Conservation (phyloP, 768 basidiomycete genomes). For the Cystobasidiopsis lactophilus region DNA sequence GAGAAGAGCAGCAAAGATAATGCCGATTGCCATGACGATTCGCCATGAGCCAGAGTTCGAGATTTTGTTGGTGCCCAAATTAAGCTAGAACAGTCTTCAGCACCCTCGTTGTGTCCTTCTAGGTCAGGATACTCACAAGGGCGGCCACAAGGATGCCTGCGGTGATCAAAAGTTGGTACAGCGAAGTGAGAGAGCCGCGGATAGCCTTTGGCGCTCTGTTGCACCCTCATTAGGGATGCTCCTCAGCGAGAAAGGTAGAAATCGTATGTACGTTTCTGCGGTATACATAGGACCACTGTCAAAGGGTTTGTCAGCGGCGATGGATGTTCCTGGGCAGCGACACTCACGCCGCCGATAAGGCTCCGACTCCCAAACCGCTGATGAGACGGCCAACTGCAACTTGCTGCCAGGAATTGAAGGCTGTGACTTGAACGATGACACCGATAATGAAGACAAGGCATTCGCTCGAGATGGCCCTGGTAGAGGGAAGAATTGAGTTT, state of each 20-base stretch:
- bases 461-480: constrained; percentile 44
- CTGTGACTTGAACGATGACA: constrained; percentile 37
- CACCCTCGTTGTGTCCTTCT: neutral
- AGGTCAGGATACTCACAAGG: too few relatives aligned
- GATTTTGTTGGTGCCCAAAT: constrained; percentile 40
- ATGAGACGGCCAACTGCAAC: constrained; percentile 27
- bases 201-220: constrained; percentile 52
- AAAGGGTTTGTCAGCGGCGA: too few relatives aligned
- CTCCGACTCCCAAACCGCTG: constrained; percentile 46
- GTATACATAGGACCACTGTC: constrained; percentile 35
- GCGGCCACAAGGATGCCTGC: constrained; percentile 40
- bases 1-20: constrained; percentile 42
- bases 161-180: constrained; percentile 37
- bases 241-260: neutral
- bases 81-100: constrained; percentile 37
- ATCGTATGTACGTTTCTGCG: constrained; percentile 1
- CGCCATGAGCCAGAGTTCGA: constrained; percentile 36
- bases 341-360: constrained; percentile 36
- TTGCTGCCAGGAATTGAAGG: constrained; percentile 40
- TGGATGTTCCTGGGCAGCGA: too few relatives aligned
- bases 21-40: constrained; percentile 38
- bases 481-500: too few relatives aligned
- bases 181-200: constrained; percentile 41
- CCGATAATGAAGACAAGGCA: constrained; percentile 39
- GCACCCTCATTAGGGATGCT: constrained; percentile 36